Base-by-base conservation (phyloP, 352 stramenopile species). In the Globisporangium cystogenes region DNA sequence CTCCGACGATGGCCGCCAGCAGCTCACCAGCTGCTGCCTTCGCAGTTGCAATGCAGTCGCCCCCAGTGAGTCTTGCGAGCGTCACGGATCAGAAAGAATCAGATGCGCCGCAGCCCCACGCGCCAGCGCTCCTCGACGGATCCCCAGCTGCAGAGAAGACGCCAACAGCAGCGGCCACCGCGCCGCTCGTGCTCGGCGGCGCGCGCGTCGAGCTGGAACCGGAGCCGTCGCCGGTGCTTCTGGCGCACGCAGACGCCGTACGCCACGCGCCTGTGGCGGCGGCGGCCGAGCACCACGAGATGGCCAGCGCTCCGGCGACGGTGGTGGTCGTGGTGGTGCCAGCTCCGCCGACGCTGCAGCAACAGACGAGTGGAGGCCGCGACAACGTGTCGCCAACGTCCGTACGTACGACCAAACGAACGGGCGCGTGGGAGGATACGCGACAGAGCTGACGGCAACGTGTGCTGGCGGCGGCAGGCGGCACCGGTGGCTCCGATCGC, bases 141-240 rank as follows among this genome's bases (percentile, higher is more conserved):
- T 23, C 6, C 20, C 39, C 24, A 23, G 39, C n/a, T n/a, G n/a
- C 39, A 24, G 39, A 43, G 3, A 24, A 42, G 27, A 31, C 27
- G 4, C 27, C 29, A 24, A 10, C 39, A 8, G n/a, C 26, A 6
- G 26, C 26, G 3, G 26, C 5, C 26, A 5, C 26, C 26, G 26
- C 39, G n/a, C 39, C 39, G 39, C 39, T 43, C 16, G 39, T 43
- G 39, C 7, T 43, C 20, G 16, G 11, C 20, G 18, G 14, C 39
- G 18, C 16, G 7, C 18, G 39, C 20, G 39, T 24, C 5, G 39
- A 43, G 39, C n/a, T 45, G 20, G 52, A 57, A 20, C 52, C 52
- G 2, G 52, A 57, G 43, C 43, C 52, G 21, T 46, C 49, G 26
- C 49, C 49, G 1, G 24, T 37, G 2, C 11, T n/a, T n/a, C n/a